These are phyloP conservation scores for Pyrenula aspistea DNA, from an alignment of 495 filamentous ascomycete species.

Conservation along the genomic window DNA sequence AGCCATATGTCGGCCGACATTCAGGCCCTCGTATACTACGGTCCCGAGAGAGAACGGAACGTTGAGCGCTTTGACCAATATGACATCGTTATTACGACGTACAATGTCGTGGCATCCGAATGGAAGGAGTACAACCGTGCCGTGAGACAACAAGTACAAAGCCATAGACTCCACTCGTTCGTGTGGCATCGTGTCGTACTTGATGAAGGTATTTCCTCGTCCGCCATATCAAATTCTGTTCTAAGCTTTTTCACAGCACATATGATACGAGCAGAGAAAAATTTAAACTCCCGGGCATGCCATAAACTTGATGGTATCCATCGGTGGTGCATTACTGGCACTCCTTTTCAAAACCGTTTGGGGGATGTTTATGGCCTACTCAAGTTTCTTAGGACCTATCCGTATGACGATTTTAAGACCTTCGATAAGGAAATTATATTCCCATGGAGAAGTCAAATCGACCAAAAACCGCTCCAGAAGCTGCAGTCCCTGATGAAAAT, in stretches of 20 bases:
- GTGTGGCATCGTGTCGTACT: conserved; percentile 89
- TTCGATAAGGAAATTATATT: conserved; percentile 4
- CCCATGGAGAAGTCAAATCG: conserved; percentile 1
- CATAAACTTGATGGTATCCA: conserved; percentile 69
- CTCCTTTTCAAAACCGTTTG: conserved; percentile 70
- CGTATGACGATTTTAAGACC: conserved; percentile 28
- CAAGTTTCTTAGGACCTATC: conserved; percentile 66
- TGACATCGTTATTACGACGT: conserved; percentile 86
- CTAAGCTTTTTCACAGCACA: conserved; percentile 39
- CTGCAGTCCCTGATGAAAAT: conserved; percentile 4
- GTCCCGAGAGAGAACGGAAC: background rate
- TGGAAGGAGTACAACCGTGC: conserved; percentile 17
- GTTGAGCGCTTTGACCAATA: conserved; percentile 16
- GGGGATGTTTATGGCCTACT: conserved; percentile 58
- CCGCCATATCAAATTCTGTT: background rate
- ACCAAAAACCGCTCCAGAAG: conserved; percentile 2
- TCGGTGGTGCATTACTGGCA: conserved; percentile 81
- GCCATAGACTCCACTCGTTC: conserved; percentile 28
- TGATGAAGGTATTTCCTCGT: conserved; percentile 43
- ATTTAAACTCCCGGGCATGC: conserved; percentile 67
- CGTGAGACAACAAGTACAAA: conserved; percentile 46
- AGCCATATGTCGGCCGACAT: background rate
- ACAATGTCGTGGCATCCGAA: conserved; percentile 63
- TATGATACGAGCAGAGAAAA: conserved; percentile 64
- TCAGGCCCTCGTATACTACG: background rate